Conservation (phyloP, 805 yeast species). For the Suhomyces sp. region DNA sequence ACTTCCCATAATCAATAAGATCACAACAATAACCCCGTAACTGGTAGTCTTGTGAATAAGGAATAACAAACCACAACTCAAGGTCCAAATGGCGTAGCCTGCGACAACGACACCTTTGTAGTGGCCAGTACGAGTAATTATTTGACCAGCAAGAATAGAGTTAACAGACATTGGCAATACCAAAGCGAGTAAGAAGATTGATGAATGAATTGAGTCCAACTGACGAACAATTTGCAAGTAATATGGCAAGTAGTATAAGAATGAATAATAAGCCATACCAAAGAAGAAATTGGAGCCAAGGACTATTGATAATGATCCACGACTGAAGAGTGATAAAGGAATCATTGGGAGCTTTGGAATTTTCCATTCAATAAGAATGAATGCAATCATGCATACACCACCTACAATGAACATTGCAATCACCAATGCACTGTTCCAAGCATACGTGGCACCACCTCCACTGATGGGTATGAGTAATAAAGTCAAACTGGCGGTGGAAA, state of each 20-base stretch:
- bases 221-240: conserved; percentile 26
- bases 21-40: conserved; percentile 24
- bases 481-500: conserved; percentile 12
- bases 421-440: conserved; percentile 15
- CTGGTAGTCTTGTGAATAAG: conserved; percentile 20
- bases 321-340: conserved; percentile 25
- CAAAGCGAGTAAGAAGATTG: conserved; percentile 22
- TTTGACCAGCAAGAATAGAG: conserved; percentile 21
- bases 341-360: conserved; percentile 32
- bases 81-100: conserved; percentile 26
- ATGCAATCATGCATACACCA: conserved; percentile 20
- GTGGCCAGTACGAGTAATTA: conserved; percentile 19
- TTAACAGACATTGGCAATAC: conserved; percentile 22
- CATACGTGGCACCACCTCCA: conserved; percentile 17
- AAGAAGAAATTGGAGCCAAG: conserved; percentile 25
- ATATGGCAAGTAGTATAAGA: conserved; percentile 24
- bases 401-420: conserved; percentile 17
- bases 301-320: conserved; percentile 19
- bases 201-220: conserved; percentile 18
- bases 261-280: conserved; percentile 27
- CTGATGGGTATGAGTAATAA: conserved; percentile 14
- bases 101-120: conserved; percentile 15
- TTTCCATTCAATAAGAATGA: conserved; percentile 28
- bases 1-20: conserved; percentile 19
- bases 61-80: conserved; percentile 23